Percentiles rank a stretch among this genome's conserved stretches.
phyloP scores from a whole-genome alignment of 208 protist species.

The Wallacemonas rigidus region DNA sequence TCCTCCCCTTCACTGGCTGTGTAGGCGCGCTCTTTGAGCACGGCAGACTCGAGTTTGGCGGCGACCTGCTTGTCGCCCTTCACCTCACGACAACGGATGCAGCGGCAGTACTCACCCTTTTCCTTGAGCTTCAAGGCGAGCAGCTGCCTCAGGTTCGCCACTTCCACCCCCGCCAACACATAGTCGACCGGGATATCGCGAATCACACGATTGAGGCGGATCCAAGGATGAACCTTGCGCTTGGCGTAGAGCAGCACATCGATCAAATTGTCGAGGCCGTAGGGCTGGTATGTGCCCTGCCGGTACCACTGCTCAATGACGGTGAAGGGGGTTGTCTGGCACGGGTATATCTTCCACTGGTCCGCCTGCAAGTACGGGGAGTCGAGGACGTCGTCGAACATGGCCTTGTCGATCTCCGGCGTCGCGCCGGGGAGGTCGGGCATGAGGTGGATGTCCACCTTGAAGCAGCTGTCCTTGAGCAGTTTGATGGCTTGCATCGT shows the following conservation, averaged over 20 bases:
- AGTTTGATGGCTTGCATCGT: conserved; percentile 94
- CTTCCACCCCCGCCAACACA: conserved; percentile 96
- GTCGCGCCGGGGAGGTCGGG: conserved; percentile 97
- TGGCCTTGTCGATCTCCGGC: conserved; percentile 92
- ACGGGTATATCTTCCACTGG: conserved; percentile 99
- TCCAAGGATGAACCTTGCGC: conserved; percentile 97
- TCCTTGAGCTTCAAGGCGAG: conserved; percentile 90
- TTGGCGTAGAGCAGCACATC: conserved; percentile 96
- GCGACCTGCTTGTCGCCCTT: conserved; percentile 63
- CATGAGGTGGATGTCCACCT: conserved; percentile 99
- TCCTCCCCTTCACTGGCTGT: conserved; percentile 74
- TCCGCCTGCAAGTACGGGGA: conserved; percentile 96
- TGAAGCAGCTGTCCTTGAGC: conserved; percentile 98
- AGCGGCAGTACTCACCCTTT: conserved; percentile 89
- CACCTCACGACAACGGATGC: conserved; percentile 95
- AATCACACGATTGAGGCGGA: conserved; percentile 98
- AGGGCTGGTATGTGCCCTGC: conserved; percentile 93
- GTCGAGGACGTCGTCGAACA: conserved; percentile 96
- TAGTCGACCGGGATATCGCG: conserved; percentile 98
- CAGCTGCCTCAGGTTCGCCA: conserved; percentile 97
- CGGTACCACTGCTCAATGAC: conserved; percentile 97
- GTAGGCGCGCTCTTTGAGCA: conserved; percentile 61
- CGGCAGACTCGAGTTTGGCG: conserved; percentile 46
- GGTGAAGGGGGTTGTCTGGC: conserved; percentile 99
- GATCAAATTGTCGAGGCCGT: conserved; percentile 89